These are phyloP conservation scores for Ilex paraguariensis DNA, from an alignment of 305 asterid genomes.

Conservation along the genomic window DNA sequence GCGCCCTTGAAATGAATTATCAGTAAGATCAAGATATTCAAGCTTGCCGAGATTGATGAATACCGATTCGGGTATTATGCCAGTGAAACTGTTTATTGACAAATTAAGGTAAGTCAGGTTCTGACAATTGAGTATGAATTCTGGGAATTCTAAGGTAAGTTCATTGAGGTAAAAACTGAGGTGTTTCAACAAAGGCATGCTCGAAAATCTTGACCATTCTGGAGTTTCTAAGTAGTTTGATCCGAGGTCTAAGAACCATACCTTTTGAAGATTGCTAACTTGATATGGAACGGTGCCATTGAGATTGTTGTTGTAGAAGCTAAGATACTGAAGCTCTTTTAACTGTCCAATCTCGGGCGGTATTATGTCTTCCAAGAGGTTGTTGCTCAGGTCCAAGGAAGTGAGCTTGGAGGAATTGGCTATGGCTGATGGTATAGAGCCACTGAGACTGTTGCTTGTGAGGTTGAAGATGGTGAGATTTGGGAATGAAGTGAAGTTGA, in stretches of 20 bases:
- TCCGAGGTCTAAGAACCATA: slow-evolving; percentile 34
- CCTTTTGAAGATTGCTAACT: slow-evolving; percentile 36
- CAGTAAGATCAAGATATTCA: slow-evolving; percentile 29
- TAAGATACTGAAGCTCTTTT: slow-evolving; percentile 25
- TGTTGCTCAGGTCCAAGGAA: slow-evolving; percentile 48
- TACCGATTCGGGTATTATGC: slow-evolving; percentile 32
- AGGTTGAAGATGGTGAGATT: slow-evolving; percentile 37
- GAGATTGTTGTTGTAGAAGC: slow-evolving; percentile 35
- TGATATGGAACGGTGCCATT: slow-evolving; percentile 36
- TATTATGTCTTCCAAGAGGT: slow-evolving; percentile 21
- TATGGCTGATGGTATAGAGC: slow-evolving; percentile 52
- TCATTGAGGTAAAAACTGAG: slow-evolving; percentile 28
- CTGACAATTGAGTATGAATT: slow-evolving; percentile 23
- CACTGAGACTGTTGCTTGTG: slow-evolving; percentile 38
- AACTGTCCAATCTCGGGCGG: slow-evolving; percentile 44
- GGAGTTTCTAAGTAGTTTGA: slow-evolving; percentile 26
- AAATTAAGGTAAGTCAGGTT: slow-evolving; percentile 34
- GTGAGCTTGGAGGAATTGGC: slow-evolving; percentile 33
- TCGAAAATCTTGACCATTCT: slow-evolving; percentile 30
- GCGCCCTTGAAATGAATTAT: slow-evolving; percentile 34
- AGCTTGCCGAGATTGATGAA: slow-evolving; percentile 30
- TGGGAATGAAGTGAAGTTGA: slow-evolving; percentile 40
- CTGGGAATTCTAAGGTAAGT: slow-evolving; percentile 30
- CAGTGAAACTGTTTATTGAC: slow-evolving; percentile 29
- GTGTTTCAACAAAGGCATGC: slow-evolving; percentile 31